Conservation (phyloP, 2,329 filamentous ascomycete species). For the Phialemonium atrogriseum region DNA sequence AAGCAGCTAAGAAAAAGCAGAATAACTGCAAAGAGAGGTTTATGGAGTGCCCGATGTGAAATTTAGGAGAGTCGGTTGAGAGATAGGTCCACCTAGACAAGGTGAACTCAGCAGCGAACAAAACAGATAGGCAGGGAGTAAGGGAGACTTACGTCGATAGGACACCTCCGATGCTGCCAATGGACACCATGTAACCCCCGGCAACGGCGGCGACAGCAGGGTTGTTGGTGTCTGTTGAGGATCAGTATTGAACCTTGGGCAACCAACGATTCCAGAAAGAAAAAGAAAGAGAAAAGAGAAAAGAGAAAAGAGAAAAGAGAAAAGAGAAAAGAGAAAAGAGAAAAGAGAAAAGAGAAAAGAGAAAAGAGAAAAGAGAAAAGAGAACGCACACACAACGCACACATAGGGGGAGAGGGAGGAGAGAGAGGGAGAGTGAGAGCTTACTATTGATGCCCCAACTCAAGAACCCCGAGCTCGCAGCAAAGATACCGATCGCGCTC, state of each 20-base stretch:
- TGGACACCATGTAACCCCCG: conserved; percentile 5
- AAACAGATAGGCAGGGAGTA: not conserved
- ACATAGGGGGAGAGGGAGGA: not conserved
- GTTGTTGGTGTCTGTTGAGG: conserved; percentile 2
- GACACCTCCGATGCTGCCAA: conserved; percentile 5
- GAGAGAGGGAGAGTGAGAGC: too few relatives aligned
- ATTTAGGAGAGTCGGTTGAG: conserved; percentile 5
- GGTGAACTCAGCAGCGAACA: not conserved
- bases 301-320: too few relatives aligned
- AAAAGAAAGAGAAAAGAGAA: too few relatives aligned
- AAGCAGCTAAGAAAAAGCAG: conserved; percentile 3
- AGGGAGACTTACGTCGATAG: conserved; percentile 6
- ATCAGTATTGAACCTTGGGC: not conserved
- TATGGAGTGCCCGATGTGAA: conserved; percentile 8
- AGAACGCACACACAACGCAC: too few relatives aligned
- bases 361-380: too few relatives aligned
- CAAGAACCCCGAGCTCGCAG: conserved; percentile 5
- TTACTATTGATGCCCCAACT: conserved; percentile 7
- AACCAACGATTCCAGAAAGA: too few relatives aligned
- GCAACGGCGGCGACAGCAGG: conserved; percentile 5
- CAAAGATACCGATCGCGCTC: conserved; percentile 6
- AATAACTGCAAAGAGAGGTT: conserved; percentile 6
- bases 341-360: too few relatives aligned
- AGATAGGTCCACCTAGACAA: conserved; percentile 5
- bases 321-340: too few relatives aligned